phyloP scores from a whole-genome alignment of 306 rosid genomes.

The Vicia villosa region DNA sequence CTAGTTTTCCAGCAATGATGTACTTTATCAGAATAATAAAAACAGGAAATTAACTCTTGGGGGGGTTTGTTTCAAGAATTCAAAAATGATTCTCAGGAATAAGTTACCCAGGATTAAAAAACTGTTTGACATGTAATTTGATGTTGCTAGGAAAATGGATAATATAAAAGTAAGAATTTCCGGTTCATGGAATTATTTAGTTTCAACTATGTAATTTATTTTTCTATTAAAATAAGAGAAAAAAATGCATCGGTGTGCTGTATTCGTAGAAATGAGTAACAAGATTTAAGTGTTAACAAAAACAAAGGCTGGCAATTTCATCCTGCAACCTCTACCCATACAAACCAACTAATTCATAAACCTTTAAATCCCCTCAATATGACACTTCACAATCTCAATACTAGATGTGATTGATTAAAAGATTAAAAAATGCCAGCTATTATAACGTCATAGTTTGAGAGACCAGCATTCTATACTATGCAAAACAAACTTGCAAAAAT shows the following conservation, averaged over 20 bases:
- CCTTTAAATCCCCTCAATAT: slow-evolving; percentile 21
- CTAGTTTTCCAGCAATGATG: background rate
- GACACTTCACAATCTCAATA: background rate
- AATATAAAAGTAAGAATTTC: background rate
- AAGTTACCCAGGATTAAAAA: no score
- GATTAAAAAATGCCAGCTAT: background rate
- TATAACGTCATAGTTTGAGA: background rate
- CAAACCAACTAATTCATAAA: slow-evolving; percentile 2
- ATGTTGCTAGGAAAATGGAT: no score
- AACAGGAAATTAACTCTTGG: background rate
- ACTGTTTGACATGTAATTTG: no score
- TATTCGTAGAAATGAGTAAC: slow-evolving; percentile 7
- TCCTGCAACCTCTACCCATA: background rate
- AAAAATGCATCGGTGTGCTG: background rate
- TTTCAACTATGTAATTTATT: background rate
- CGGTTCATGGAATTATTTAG: background rate
- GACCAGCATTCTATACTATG: background rate
- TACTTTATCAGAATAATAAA: background rate
- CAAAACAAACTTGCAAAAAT: slow-evolving; percentile 9
- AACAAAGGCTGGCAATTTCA: slow-evolving; percentile 10
- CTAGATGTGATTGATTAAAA: background rate
- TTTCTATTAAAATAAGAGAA: background rate
- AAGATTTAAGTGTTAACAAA: background rate
- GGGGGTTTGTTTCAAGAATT: no score
- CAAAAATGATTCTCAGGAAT: no score